Conservation (phyloP, 257 asterid species). For the Salvia hispanica region DNA sequence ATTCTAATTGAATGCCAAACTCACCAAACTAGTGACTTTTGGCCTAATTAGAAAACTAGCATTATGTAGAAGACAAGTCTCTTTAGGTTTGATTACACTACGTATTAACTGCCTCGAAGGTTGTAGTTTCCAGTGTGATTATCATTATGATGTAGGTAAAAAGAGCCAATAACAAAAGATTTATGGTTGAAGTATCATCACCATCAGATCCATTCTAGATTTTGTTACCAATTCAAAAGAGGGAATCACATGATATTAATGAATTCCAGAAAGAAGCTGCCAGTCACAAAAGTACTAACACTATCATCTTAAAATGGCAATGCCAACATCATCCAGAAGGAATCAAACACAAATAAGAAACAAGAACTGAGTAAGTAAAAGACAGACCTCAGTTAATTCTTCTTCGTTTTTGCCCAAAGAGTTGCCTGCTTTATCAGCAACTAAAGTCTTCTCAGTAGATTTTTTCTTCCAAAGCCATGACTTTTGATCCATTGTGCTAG, state of each 20-base stretch:
- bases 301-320: not conserved
- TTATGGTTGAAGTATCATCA: not conserved
- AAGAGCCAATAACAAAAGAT: not conserved
- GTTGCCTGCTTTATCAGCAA: conserved; percentile 52
- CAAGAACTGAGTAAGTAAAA: not conserved
- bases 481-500: conserved; percentile 63
- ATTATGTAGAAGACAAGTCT: not conserved
- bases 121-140: not conserved
- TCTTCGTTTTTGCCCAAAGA: conserved; percentile 47
- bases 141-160: not conserved
- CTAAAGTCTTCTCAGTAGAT: conserved; percentile 62
- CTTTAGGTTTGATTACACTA: not conserved
- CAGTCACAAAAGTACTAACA: not conserved
- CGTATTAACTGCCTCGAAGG: not conserved
- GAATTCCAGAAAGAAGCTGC: not conserved
- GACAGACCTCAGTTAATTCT: conserved; percentile 52
- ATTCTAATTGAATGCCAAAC: not conserved
- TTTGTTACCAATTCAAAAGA: conserved; percentile 25
- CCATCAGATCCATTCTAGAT: not conserved
- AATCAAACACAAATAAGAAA: not conserved
- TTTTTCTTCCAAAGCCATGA: conserved; percentile 89
- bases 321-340: not conserved
- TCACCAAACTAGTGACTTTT: not conserved
- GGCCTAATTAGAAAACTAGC: not conserved
- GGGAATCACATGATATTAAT: not conserved